Evolutionary conservation across 2,329 filamentous ascomycete genomes (phyloP).

Genomic region (Cryphonectria parasitica): DNA sequence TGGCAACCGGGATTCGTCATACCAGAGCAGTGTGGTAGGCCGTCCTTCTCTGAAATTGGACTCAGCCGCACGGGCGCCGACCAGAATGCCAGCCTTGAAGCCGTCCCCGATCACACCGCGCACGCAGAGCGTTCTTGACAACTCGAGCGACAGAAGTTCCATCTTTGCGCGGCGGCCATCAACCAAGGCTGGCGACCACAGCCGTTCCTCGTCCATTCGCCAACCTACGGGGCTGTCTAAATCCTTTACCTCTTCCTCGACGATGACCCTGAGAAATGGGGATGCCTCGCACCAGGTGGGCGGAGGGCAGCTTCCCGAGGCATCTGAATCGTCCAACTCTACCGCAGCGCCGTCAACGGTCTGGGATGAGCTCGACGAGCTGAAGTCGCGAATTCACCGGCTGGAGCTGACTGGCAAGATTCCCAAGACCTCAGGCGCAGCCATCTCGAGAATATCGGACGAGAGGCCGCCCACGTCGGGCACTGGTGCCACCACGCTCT

Average conservation of each 20-base stretch:
- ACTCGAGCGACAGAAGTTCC: conserved; percentile 36
- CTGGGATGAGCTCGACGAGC: conserved; percentile 95
- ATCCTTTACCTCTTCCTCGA: conserved; percentile 62
- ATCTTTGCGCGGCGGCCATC: conserved; percentile 36
- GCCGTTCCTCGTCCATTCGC: conserved; percentile 20
- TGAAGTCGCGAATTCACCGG: conserved; percentile 90
- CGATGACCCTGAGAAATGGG: conserved; percentile 51
- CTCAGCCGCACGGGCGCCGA: conserved; percentile 38
- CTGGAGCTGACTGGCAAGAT: conserved; percentile 89
- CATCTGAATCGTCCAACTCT: conserved; percentile 85
- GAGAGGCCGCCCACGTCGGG: conserved; percentile 90
- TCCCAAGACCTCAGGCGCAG: conserved; percentile 79
- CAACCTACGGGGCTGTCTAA: conserved; percentile 41
- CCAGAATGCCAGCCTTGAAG: conserved; percentile 37
- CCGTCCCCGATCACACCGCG: conserved; percentile 55
- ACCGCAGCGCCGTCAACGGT: conserved; percentile 90
- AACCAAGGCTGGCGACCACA: conserved; percentile 30
- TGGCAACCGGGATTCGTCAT: conserved; percentile 47
- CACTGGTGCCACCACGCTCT: conserved; percentile 88
- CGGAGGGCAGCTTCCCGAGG: conserved; percentile 57
- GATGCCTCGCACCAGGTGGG: conserved; percentile 41
- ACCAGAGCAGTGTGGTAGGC: conserved; percentile 49
- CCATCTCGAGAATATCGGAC: conserved; percentile 72
- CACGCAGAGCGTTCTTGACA: conserved; percentile 52
- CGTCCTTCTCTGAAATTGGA: conserved; percentile 44